Evolutionary conservation across 2,329 filamentous ascomycete genomes (phyloP).

Genomic region (Cladosporium cucumerinum): DNA sequence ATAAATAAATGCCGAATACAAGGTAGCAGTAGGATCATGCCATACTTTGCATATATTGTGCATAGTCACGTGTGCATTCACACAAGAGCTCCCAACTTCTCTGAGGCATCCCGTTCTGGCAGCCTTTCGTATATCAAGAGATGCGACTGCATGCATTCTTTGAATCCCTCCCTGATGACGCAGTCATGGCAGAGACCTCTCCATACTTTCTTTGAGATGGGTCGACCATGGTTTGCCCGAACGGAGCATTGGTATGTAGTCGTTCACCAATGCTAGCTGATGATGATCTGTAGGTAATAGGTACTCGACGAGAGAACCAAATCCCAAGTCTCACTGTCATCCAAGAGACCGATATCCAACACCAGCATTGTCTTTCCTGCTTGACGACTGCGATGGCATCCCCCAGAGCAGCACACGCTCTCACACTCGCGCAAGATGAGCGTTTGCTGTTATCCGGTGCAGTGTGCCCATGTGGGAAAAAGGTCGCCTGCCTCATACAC

Average conservation of each 20-base stretch:
- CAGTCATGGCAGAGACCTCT: not conserved
- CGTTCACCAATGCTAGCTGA: not conserved
- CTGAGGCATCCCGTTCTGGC: too few species aligned
- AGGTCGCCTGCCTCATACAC: not conserved
- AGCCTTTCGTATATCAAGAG: not conserved
- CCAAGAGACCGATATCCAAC: not conserved
- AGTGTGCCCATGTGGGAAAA: not conserved
- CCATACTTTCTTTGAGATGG: not conserved
- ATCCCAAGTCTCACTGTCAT: not conserved
- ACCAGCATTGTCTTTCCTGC: not conserved
- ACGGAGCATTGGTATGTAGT: not conserved
- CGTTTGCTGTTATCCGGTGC: not conserved
- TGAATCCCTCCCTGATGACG: not conserved
- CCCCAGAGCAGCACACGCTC: not conserved
- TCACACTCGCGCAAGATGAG: not conserved
- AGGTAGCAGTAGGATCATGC: not conserved
- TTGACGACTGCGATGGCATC: not conserved
- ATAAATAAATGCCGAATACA: not conserved
- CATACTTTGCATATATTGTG: not conserved
- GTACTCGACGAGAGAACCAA: not conserved
- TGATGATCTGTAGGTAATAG: not conserved
- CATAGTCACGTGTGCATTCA: not conserved
- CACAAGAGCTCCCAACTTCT: too few species aligned
- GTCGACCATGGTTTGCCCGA: not conserved
- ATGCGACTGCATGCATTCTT: not conserved